Base-by-base conservation (phyloP, 2,329 filamentous ascomycete species). In the Dactylellina parvicollis region DNA sequence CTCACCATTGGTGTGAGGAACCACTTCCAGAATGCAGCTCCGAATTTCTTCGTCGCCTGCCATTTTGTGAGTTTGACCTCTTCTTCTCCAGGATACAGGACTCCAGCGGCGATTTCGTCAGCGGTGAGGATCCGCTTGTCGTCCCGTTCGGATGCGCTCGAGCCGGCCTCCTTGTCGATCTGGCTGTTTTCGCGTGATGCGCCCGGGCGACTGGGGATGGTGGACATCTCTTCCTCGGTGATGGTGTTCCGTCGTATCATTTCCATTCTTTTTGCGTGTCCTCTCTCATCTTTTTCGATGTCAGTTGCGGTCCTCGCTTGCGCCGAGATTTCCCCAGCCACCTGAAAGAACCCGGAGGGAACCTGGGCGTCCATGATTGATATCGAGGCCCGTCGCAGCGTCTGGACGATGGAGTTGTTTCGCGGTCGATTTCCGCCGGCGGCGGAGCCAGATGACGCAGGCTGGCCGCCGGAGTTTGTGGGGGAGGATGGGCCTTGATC, bases 1-100 rank as follows among this genome's bases (percentile, higher is more conserved):
- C 56, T 26, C 20, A 77, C 76, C 61, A 90, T 80, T 0, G 90
- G 90, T 0, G 91, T 96, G 36, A 86, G 82, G 77, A 90, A 86
- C 82, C 92, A 96, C 57, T 86, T 85, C 87, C 87, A 89, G 78
- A 90, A 91, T 0, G 86, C 85, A 26, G 84, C 82, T 10, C 88
- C 78, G 1, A 85, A 86, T 57, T 88, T 86, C 18, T 80, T 82
- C 1, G 86, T 86, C 1, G 88, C 85, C 66, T 87, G 85, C 34
- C 82, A 84, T 82, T 85, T 87, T 0, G 87, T 82, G 1, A 83
- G 76, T 62, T 82, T 82, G 38, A 64, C 52, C 26, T 81, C 77
- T 87, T 86, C 62, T 84, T 86, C 3, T 86, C 87, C 20, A 86
- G 67, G 67, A 42, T 72, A 72, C 87, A 76, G 88, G 89, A 78